Evolutionary conservation across 768 basidiomycete genomes (phyloP), one percentile per base, ranked within the genome.

Genomic region (Tylopilus rubrobrunneus): DNA sequence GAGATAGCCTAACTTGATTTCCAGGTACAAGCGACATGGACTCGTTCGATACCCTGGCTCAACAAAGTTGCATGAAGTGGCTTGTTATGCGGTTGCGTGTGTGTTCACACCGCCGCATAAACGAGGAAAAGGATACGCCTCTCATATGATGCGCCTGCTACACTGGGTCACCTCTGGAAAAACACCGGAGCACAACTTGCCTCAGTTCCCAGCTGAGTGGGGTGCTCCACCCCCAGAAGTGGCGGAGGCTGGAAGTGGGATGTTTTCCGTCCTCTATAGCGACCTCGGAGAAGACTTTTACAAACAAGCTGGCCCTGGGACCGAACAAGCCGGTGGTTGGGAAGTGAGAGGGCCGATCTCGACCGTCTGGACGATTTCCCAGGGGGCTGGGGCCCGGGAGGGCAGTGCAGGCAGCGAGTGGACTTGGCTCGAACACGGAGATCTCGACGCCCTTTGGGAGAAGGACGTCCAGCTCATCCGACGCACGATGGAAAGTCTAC

Each of bases 141-240:
- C 65, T 11, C 80, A 83, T 55, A 83, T 86, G 83, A 83, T 86
- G 83, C 72, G 76, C 14, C 74, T 87, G 23, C 51, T 87, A 31
- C 84, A 87, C 61, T 80, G 77, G 76, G 74, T 81, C 11, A 66
- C 80, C 34, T 78, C 77, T 5, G 69, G 72, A 14, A 33, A 59
- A 51, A 46, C 49, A 57, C 3, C 61, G 62, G 28, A 64, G 64
- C 19, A 49, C 45, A 43, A 56, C 59, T 73, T 72, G 57, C 71
- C 61, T 10, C 45, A 48, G 46, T 75, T 72, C 71, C 80, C 80
- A 7, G 45, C 53, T 0, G 62, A 59, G 27, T 78, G 74, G 75
- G 81, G 81, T 15, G 48, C 65, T 3, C 75, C 78, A 33, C 81
- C 82, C 5, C 55, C 60, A 0, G 59, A 61, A 33, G 69, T 74